Conservation (phyloP, 495 filamentous ascomycete genomes). For the Neurospora africana region DNA sequence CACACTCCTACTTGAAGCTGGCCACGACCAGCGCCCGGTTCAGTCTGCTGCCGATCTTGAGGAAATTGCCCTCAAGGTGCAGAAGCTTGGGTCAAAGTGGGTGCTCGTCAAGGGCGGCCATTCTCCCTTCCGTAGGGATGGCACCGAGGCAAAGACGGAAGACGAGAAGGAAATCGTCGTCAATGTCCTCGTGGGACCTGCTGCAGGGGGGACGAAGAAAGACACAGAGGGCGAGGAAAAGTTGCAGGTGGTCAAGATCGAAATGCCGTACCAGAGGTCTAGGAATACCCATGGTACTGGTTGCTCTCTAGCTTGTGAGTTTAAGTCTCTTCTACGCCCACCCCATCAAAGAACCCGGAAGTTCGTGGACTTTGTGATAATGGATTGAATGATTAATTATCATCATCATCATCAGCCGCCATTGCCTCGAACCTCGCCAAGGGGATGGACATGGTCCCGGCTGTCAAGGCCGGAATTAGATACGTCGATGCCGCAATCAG, state of each 20-base stretch:
- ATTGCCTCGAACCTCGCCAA: slow-evolving; percentile 79
- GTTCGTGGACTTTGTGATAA: neutral
- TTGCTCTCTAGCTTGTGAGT: slow-evolving; percentile 79
- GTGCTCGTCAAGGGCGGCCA: slow-evolving; percentile 91
- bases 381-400: neutral
- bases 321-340: neutral
- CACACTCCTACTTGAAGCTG: slow-evolving; percentile 54
- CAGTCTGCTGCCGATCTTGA: slow-evolving; percentile 50
- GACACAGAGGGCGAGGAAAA: neutral
- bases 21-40: slow-evolving; percentile 37
- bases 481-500: slow-evolving; percentile 82
- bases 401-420: slow-evolving; percentile 47
- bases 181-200: slow-evolving; percentile 60
- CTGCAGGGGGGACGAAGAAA: slow-evolving; percentile 15
- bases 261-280: slow-evolving; percentile 56
- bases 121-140: slow-evolving; percentile 60
- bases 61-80: slow-evolving; percentile 54
- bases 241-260: slow-evolving; percentile 36
- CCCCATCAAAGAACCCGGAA: neutral
- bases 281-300: slow-evolving; percentile 92
- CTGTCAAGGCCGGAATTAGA: slow-evolving; percentile 59
- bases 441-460: slow-evolving; percentile 44
- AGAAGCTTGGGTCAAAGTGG: slow-evolving; percentile 59
- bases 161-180: slow-evolving; percentile 55
- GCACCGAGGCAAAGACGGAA: slow-evolving; percentile 38